Percentiles rank a stretch among this genome's conserved stretches.
These are phyloP conservation scores for Metschnikowia matae DNA, from an alignment of 805 yeast species.

Conservation along the genomic window DNA sequence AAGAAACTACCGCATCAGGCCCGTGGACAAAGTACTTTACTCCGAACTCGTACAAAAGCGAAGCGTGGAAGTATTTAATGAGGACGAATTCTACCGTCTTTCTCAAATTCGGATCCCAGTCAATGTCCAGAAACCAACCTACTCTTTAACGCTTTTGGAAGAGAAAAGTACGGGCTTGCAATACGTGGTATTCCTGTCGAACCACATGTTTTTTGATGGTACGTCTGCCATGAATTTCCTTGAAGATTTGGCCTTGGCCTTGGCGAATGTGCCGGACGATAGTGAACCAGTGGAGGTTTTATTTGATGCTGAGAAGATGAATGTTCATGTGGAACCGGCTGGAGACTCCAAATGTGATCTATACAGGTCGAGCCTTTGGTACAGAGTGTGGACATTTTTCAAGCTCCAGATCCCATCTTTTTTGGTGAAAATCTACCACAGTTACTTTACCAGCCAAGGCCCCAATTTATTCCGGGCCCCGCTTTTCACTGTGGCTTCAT, in stretches of 20 bases:
- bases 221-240: slow-evolving; percentile 10
- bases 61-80: slow-evolving; percentile 4
- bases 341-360: slow-evolving; percentile 5
- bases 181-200: slow-evolving; percentile 11
- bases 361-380: slow-evolving; percentile 4
- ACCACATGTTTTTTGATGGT: slow-evolving; percentile 16
- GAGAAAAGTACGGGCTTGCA: slow-evolving; percentile 3
- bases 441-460: neutral
- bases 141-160: slow-evolving; percentile 2
- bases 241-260: slow-evolving; percentile 8
- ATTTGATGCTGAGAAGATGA: neutral
- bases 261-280: neutral
- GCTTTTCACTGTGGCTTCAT: slow-evolving; percentile 7
- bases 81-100: slow-evolving; percentile 1
- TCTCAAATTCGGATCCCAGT: slow-evolving; percentile 7
- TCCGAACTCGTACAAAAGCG: slow-evolving; percentile 9
- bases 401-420: slow-evolving; percentile 2
- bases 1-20: slow-evolving; percentile 6
- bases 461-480: slow-evolving; percentile 12
- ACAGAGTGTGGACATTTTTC: neutral
- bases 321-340: neutral
- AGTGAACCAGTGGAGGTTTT: slow-evolving; percentile 1
- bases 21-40: slow-evolving; percentile 6
- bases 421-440: slow-evolving; percentile 1
- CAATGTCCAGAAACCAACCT: slow-evolving; percentile 8